Percentiles rank a stretch among this genome's conserved stretches.
phyloP scores from a whole-genome alignment of 208 protist species.

The Trypanosoma boissoni region DNA sequence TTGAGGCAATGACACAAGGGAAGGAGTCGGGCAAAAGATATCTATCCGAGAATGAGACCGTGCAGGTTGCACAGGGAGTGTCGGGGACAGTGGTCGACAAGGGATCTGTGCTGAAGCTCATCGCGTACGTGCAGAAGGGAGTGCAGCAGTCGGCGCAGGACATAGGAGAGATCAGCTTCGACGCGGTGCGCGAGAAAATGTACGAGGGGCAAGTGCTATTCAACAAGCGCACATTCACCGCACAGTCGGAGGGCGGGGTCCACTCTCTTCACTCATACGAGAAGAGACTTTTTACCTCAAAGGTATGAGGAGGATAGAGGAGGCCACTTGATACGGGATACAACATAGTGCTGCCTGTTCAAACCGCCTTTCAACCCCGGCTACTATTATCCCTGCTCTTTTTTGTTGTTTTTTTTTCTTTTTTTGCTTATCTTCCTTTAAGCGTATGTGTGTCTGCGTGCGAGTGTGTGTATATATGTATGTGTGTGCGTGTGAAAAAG shows the following conservation, averaged over 20 bases:
- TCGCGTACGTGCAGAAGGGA: conserved; percentile 90
- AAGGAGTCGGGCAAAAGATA: conserved; percentile 89
- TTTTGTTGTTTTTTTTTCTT: too few species aligned
- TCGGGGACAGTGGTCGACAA: conserved; percentile 91
- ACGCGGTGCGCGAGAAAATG: conserved; percentile 78
- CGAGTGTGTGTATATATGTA: too few species aligned
- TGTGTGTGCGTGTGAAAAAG: too few species aligned
- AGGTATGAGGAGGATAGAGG: conserved; percentile 37
- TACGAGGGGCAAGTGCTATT: conserved; percentile 92
- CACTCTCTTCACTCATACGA: conserved; percentile 92
- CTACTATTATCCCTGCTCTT: too few species aligned
- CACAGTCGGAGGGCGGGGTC: conserved; percentile 91
- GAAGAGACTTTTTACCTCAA: conserved; percentile 85
- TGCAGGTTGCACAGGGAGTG: conserved; percentile 94
- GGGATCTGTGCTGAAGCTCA: conserved; percentile 79
- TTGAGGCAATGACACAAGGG: conserved; percentile 94
- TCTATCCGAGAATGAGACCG: conserved; percentile 84
- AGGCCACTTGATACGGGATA: too few species aligned
- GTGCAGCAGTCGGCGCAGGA: conserved; percentile 93
- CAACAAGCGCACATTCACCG: conserved; percentile 86
- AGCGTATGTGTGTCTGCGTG: too few species aligned
- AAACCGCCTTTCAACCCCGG: too few species aligned
- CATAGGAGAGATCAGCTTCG: conserved; percentile 85
- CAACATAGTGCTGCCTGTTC: too few species aligned
- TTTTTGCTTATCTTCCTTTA: too few species aligned